Conservation (phyloP, 1,284 basidiomycete species). For the Waitea zeae region DNA sequence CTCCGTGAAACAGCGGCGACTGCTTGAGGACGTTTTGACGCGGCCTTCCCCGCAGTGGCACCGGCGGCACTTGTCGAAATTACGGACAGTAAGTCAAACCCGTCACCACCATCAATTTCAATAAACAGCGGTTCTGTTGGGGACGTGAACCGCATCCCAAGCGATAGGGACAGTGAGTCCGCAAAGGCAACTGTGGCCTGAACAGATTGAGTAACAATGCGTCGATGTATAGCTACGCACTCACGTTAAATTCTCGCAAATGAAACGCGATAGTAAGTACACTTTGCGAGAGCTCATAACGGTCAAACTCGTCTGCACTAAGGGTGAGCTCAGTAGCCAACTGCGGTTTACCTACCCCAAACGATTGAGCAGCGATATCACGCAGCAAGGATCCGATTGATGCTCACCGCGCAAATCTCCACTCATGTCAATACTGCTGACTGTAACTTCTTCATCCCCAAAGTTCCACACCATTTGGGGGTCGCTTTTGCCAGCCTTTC, state of each 20-base stretch:
- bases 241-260: constrained; percentile 64
- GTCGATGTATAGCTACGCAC: constrained; percentile 9
- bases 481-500: constrained; percentile 37
- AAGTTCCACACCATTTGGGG: constrained; percentile 68
- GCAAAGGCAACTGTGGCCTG: constrained; percentile 66
- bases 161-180: constrained; percentile 40
- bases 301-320: constrained; percentile 59
- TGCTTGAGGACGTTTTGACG: constrained; percentile 7
- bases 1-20: constrained; percentile 1
- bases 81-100: constrained; percentile 45
- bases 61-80: constrained; percentile 44
- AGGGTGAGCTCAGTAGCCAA: constrained; percentile 57
- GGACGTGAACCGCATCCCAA: constrained; percentile 60
- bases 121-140: constrained; percentile 56
- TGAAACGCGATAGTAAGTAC: constrained; percentile 61
- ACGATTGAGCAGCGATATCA: too few species aligned
- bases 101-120: constrained; percentile 32
- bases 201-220: constrained; percentile 1
- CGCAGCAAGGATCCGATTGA: background rate
- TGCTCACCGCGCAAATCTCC: constrained; percentile 41
- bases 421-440: constrained; percentile 51
- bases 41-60: constrained; percentile 8
- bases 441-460: constrained; percentile 39
- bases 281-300: constrained; percentile 41
- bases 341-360: constrained; percentile 37